A percentile compares a stretch with the other conserved stretches of the same genome.
phyloP scores from a whole-genome alignment of 306 rosid genomes.

The Prunus padus region DNA sequence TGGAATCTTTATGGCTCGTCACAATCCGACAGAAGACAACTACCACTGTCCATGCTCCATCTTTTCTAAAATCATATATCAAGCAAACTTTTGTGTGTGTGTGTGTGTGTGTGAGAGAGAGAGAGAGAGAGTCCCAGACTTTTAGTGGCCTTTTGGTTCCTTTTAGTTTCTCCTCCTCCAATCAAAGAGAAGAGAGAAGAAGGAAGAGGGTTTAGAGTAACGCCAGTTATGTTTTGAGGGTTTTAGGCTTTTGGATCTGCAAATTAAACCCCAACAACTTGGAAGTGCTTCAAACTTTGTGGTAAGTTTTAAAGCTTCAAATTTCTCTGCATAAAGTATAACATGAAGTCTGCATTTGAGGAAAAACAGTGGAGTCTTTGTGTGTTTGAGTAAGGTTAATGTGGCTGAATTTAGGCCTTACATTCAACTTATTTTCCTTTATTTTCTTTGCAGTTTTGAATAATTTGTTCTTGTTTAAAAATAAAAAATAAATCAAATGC shows the following conservation, averaged over 20 bases:
- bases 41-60: background rate
- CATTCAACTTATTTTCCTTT: background rate
- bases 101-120: background rate
- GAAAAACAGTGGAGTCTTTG: background rate
- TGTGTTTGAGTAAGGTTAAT: background rate
- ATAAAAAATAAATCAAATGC: too few relatives aligned
- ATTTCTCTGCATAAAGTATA: background rate
- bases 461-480: background rate
- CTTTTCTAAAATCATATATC: background rate
- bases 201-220: background rate
- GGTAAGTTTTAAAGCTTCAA: background rate
- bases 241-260: constrained; percentile 1
- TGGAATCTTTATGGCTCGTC: background rate
- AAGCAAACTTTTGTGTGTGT: background rate
- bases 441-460: background rate
- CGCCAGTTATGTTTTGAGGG: background rate
- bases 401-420: background rate
- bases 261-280: background rate
- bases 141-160: background rate
- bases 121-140: background rate
- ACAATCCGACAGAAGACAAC: constrained; percentile 2
- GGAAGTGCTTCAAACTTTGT: background rate
- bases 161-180: background rate
- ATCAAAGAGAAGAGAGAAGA: background rate
- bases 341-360: background rate